phyloP scores from a whole-genome alignment of 768 basidiomycete genomes.

The Cystofilobasidium capitatum region DNA sequence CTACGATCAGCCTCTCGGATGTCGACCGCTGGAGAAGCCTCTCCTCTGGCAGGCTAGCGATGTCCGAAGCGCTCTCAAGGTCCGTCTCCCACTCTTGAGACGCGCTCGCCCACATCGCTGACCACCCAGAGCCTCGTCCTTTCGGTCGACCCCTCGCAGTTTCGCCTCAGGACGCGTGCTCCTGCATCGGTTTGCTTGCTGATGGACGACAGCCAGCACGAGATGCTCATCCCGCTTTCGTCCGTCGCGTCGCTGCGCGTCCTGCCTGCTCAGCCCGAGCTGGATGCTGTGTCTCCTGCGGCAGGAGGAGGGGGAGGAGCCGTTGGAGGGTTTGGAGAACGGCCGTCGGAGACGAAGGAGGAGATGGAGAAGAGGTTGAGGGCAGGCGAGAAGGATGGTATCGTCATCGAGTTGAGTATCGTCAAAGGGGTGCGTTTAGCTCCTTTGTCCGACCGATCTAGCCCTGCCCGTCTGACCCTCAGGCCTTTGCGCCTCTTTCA shows the following conservation, averaged over 20 bases:
- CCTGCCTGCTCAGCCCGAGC: not conserved
- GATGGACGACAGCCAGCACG: conserved; percentile 22
- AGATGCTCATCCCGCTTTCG: conserved; percentile 21
- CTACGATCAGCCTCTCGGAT: not conserved
- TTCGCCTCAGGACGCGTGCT: conserved; percentile 12
- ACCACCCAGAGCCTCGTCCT: not conserved
- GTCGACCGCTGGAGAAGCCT: not conserved
- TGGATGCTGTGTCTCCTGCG: not conserved
- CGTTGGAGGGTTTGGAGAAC: not conserved
- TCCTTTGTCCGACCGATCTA: not conserved
- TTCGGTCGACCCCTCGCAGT: conserved; percentile 3
- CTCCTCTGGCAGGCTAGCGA: conserved; percentile 21
- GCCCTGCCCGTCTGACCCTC: not conserved
- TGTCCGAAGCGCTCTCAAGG: conserved; percentile 17
- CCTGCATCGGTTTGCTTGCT: conserved; percentile 23
- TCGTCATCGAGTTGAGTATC: conserved; percentile 22
- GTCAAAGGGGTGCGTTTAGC: conserved; percentile 14
- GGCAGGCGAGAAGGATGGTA: not conserved
- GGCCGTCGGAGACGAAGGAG: not conserved
- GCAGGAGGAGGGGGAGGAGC: not conserved
- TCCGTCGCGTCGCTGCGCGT: conserved; percentile 18
- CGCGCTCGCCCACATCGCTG: not conserved
- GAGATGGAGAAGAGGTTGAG: conserved; percentile 14
- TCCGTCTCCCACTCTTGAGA: not conserved
- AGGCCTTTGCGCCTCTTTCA: not conserved